Evolutionary conservation across 108 stramenopile genomes (phyloP), one percentile per base, ranked within the genome.

Genomic region (Hondaea fermentalgiana): DNA sequence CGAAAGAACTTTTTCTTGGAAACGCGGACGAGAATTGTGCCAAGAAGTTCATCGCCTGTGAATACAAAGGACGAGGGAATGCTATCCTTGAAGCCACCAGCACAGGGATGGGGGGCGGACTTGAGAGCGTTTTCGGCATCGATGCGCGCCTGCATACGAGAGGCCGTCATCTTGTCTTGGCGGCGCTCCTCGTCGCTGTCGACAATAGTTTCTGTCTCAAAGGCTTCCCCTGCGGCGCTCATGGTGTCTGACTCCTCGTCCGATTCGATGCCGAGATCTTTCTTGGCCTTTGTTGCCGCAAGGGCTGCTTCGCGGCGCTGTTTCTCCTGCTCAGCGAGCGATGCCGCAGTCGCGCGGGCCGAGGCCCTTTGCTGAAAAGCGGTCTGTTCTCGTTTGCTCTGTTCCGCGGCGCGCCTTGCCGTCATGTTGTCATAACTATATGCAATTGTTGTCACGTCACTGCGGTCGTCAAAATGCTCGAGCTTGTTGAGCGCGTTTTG

Each of bases 181-280:
- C 64, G 64, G 8, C 64, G 64, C 49, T 83, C 76, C 76, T 83
- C 76, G 49, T 83, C 76, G 51, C 76, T 83, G 51, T 83, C 76
- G 25, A 83, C 64, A 69, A 69, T 69, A 10, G 64, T 69, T 23
- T 69, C 64, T 10, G 64, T 69, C 42, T 69, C 64, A 3, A 69
- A 69, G 14, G 25, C 42, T 17, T 69, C 64, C 10, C 64, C 64
- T 17, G 25, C 17, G 64, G 25, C 64, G 42, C 42, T 42, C 55
- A 57, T 57, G 8, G 55, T 57, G 42, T 69, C 64, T 3, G 25
- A 28, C 10, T 69, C 64, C 14, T 69, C 64, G 25, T 69, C 64
- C 1, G 64, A 69, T 10, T 3, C 64, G 25, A 69, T 42, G 42
- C 64, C 64, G 35, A 69, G 42, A 12, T 69, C 35, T 42, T 69